Evolutionary conservation across 805 yeast species (phyloP).

Genomic region (Candida pini): DNA sequence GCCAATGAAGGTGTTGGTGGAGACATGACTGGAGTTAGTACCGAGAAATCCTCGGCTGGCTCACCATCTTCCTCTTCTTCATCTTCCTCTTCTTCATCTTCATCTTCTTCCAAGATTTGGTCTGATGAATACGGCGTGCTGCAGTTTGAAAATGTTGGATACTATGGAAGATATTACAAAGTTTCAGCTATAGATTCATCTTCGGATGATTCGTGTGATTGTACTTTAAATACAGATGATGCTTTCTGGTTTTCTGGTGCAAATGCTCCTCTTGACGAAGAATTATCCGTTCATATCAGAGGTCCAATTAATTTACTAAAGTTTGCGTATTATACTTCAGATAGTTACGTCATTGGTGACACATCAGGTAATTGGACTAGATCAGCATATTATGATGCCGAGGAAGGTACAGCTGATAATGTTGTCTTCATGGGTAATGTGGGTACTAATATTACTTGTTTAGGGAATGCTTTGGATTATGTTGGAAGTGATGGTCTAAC

Average conservation of each 20-base stretch:
- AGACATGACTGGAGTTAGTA: no score
- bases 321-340: slow-evolving; percentile 57
- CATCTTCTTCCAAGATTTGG: slow-evolving; percentile 9
- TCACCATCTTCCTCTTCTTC: no score
- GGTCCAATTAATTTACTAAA: slow-evolving; percentile 61
- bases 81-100: slow-evolving; percentile 7
- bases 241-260: slow-evolving; percentile 44
- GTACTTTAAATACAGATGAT: slow-evolving; percentile 33
- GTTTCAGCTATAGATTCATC: slow-evolving; percentile 40
- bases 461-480: slow-evolving; percentile 63
- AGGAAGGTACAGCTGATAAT: slow-evolving; percentile 45
- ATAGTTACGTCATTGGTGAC: slow-evolving; percentile 32
- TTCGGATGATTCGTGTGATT: slow-evolving; percentile 40
- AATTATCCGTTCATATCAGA: slow-evolving; percentile 70
- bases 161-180: slow-evolving; percentile 43
- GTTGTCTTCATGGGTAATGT: slow-evolving; percentile 64
- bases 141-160: slow-evolving; percentile 52
- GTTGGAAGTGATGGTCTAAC: slow-evolving; percentile 53
- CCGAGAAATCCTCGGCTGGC: no score
- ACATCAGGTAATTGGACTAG: slow-evolving; percentile 50
- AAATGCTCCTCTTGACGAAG: slow-evolving; percentile 63
- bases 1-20: no score
- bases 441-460: slow-evolving; percentile 55
- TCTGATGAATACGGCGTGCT: slow-evolving; percentile 34
- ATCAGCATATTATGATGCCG: slow-evolving; percentile 52